Evolutionary conservation across 2,329 filamentous ascomycete genomes (phyloP), one percentile per base, ranked within the genome.

Genomic region (Cordyceps farinosa): DNA sequence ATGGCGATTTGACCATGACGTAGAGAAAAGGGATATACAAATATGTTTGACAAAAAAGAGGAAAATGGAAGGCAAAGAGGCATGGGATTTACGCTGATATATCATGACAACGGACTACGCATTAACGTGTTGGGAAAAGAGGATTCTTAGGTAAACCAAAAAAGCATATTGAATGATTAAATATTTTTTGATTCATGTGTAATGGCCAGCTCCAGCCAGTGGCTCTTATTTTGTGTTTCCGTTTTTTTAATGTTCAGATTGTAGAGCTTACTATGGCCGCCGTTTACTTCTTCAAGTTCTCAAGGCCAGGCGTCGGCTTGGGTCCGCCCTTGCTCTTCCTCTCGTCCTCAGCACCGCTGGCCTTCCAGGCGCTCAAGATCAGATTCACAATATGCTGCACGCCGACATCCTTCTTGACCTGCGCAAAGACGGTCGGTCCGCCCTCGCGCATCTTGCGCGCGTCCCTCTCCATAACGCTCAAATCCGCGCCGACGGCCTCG

Each of bases 361-460:
- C 88, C 81, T 88, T 94, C 95, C 95, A 98, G 6, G 93, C 93
- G 73, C 92, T 96, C 70, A 95, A 70, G 58, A 99, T 91, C 77
- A 98, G 76, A 68, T 91, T 90, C 17, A 96, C 86, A 72, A 98
- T 97, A 74, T 95, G 89, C 65, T 92, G 85, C 8, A 98, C 87
- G 1, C 87, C 92, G 65, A 92, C 89, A 2, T 88, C 87, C 77
- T 92, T 89, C 86, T 98, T 99, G n/a, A 99, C 93, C 79, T 96
- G 92, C 0, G 93, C 94, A 74, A 98, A 97, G 3, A 99, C 90
- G 0, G 94, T 97, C 5, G 95, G 95, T 0, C 95, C 95, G 2
- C 92, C 94, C 77, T 98, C 94, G 58, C 95, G 84, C 86, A 99
- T 99, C 83, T 93, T 94, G 70, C 91, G 84, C 15, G 93, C 90